These are phyloP conservation scores for Talaromyces amestolkiae DNA, from an alignment of 2,329 filamentous ascomycete species.

Conservation along the genomic window DNA sequence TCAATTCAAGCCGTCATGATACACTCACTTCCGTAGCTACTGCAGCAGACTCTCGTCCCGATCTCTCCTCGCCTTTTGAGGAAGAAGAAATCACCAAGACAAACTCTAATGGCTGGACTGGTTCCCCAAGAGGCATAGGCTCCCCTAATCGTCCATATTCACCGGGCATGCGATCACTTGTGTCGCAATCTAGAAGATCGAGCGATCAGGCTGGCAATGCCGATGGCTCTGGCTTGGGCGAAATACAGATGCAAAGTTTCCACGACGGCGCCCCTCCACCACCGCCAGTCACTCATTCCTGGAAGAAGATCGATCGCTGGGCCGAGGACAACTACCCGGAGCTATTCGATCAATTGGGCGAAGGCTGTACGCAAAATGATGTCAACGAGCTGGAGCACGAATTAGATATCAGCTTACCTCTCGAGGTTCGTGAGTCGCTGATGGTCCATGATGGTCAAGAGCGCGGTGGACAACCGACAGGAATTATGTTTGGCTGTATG, in stretches of 20 bases:
- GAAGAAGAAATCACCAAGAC: constrained; percentile 62
- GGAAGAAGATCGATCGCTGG: constrained; percentile 92
- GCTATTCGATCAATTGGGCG: constrained; percentile 87
- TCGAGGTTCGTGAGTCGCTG: constrained; percentile 89
- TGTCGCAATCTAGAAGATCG: constrained; percentile 60
- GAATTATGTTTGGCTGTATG: constrained; percentile 92
- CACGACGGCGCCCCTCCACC: constrained; percentile 85
- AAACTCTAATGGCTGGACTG: constrained; percentile 61
- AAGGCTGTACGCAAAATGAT: constrained; percentile 89
- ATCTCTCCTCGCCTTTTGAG: constrained; percentile 74
- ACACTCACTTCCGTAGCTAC: constrained; percentile 82
- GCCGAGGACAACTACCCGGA: constrained; percentile 93
- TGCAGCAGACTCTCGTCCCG: constrained; percentile 81
- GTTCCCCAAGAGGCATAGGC: constrained; percentile 53
- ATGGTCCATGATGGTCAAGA: constrained; percentile 96
- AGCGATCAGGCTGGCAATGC: constrained; percentile 47
- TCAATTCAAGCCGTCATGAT: constrained; percentile 76
- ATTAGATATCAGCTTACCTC: constrained; percentile 86
- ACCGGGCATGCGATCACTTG: constrained; percentile 79
- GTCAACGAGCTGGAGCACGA: constrained; percentile 96
- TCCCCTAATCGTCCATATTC: constrained; percentile 75
- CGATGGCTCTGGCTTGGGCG: constrained; percentile 63
- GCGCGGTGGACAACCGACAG: constrained; percentile 83
- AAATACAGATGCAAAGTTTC: constrained; percentile 97
- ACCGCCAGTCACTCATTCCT: constrained; percentile 83